Percentiles rank a stretch among this genome's conserved stretches.
phyloP scores from a whole-genome alignment of 129 eudicot genomes.

The Tagetes patula region DNA sequence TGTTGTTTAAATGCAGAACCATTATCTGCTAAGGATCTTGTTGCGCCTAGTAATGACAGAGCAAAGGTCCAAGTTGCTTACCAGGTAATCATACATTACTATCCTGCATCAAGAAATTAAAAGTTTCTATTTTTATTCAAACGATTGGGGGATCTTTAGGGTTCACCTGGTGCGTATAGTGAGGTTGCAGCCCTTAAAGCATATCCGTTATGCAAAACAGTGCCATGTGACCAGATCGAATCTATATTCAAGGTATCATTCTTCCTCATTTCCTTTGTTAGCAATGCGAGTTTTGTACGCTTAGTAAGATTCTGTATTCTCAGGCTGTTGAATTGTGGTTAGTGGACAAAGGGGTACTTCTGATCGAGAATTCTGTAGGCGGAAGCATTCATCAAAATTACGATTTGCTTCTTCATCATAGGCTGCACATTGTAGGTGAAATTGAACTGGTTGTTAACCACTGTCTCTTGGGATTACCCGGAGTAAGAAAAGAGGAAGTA shows the following conservation, averaged over 20 bases:
- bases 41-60: not conserved
- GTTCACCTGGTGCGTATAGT: conserved; percentile 88
- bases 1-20: not conserved
- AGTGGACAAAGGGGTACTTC: conserved; percentile 89
- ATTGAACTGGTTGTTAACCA: conserved; percentile 77
- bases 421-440: conserved; percentile 94
- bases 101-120: not conserved
- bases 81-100: not conserved
- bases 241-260: conserved; percentile 69
- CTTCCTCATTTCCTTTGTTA: not conserved
- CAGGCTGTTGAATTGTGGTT: conserved; percentile 96
- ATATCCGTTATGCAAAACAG: conserved; percentile 83
- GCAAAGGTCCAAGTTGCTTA: not conserved
- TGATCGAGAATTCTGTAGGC: conserved; percentile 86
- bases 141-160: conserved; percentile 38
- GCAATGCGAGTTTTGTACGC: not conserved
- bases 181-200: conserved; percentile 96
- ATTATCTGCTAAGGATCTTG: not conserved
- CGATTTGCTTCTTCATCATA: conserved; percentile 82
- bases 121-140: not conserved
- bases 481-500: conserved; percentile 75
- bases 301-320: not conserved
- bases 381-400: conserved; percentile 91
- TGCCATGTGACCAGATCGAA: conserved; percentile 88
- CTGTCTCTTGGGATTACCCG: conserved; percentile 86